Base-by-base conservation (phyloP, 2,329 filamentous ascomycete species). In the Talaromyces amestolkiae region DNA sequence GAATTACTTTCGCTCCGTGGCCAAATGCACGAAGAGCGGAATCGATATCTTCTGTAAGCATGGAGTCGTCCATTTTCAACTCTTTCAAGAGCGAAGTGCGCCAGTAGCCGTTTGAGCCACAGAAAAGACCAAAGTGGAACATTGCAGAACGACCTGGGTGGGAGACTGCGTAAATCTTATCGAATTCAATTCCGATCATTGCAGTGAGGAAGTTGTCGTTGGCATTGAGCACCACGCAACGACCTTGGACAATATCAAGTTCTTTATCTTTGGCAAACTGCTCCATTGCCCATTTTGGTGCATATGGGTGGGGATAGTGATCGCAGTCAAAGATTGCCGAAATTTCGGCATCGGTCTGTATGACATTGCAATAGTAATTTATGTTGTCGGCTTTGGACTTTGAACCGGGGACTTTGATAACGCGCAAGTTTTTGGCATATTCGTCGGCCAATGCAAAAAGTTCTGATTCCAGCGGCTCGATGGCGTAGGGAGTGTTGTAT, bases 91-190 rank as follows among this genome's bases (percentile, higher is more conserved):
- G 70, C 8, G 75, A 74, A 1, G 80, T 76, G 61, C 78, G 75
- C 81, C 81, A 83, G 71, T 81, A 83, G 1, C 81, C 81, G 65
- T 83, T 83, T 31, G 78, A 81, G 8, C 81, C 81, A 62, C 80
- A 82, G 72, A 83, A 83, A 5, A 83, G 75, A 15, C 81, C 81
- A 64, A 83, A 83, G 4, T 77, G 78, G 71, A 78, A 83, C 75
- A 83, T 79, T 5, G 77, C 75, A 10, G 80, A 77, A 10, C 81
- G 77, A 5, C 81, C 81, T 1, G 81, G 81, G 68, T 83, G 81
- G 11, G 81, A 82, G 11, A 83, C 81, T 2, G 81, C 81, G 68
- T 83, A 83, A 66, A 83, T 83, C 70, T 83, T 83, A 71, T 83
- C 81, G 64, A 83, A 83, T 67, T 83, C 81, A 39, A 83, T 78